A percentile compares a stretch with the other conserved stretches of the same genome.
These are phyloP conservation scores for Fennellomyces sp. DNA, from an alignment of 371 early-diverging fungal genomes.

Conservation along the genomic window DNA sequence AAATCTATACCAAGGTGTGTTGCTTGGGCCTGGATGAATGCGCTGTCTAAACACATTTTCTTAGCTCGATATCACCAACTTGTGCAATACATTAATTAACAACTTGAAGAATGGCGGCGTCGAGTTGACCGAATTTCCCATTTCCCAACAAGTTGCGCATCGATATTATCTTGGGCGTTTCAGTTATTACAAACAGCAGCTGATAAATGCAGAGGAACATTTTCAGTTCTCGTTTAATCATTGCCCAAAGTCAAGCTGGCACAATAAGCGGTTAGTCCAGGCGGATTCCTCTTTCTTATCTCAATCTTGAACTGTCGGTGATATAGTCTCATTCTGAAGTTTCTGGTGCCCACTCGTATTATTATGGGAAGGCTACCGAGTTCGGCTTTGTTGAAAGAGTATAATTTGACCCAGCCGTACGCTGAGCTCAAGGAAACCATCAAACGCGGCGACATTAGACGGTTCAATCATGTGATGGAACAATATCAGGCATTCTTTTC, in stretches of 20 bases:
- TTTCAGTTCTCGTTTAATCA: slow-evolving; percentile 53
- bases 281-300: neutral
- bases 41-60: neutral
- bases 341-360: slow-evolving; percentile 56
- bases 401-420: slow-evolving; percentile 32
- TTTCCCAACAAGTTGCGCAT: slow-evolving; percentile 59
- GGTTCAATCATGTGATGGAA: slow-evolving; percentile 32
- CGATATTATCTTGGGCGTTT: slow-evolving; percentile 62
- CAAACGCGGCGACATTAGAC: slow-evolving; percentile 33
- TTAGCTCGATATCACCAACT: slow-evolving; percentile 31
- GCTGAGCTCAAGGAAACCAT: slow-evolving; percentile 17
- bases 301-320: too few species aligned
- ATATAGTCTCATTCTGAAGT: slow-evolving; percentile 47
- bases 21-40: neutral
- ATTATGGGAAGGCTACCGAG: slow-evolving; percentile 50
- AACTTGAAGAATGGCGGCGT: slow-evolving; percentile 53
- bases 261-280: slow-evolving; percentile 34
- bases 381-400: slow-evolving; percentile 30
- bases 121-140: slow-evolving; percentile 41
- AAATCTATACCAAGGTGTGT: slow-evolving; percentile 54
- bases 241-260: slow-evolving; percentile 30
- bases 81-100: slow-evolving; percentile 57
- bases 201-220: slow-evolving; percentile 43
- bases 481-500: slow-evolving; percentile 33
- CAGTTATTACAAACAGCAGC: slow-evolving; percentile 41